phyloP scores from a whole-genome alignment of 345 rosid genomes.

The Boechera retrofracta region DNA sequence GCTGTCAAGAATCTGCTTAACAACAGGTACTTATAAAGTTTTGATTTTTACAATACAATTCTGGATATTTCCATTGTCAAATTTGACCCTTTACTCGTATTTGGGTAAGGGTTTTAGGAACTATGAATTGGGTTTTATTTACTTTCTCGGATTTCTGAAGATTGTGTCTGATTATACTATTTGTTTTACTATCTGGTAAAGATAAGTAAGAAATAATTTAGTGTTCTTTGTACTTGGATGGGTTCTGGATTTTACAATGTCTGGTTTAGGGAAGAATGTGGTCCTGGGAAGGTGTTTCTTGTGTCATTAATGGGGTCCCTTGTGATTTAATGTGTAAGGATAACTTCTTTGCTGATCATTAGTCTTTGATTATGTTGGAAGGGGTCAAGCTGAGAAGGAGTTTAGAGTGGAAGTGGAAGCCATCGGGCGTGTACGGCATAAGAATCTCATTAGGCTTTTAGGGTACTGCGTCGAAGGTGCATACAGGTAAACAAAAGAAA shows the following conservation, averaged over 20 bases:
- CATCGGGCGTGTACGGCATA: conserved; percentile 93
- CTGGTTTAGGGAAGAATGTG: conserved; percentile 21
- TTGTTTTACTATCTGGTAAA: background rate
- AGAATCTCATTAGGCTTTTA: conserved; percentile 86
- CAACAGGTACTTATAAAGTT: conserved; percentile 61
- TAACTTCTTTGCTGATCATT: background rate
- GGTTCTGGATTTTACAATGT: background rate
- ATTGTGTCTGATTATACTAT: background rate
- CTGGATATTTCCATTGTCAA: background rate
- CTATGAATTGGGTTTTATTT: background rate
- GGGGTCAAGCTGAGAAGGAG: conserved; percentile 99
- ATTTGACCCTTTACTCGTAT: background rate
- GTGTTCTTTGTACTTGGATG: conserved; percentile 1
- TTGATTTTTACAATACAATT: background rate
- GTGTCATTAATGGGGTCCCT: conserved; percentile 23
- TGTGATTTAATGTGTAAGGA: background rate
- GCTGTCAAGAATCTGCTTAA: conserved; percentile 93
- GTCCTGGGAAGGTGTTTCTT: conserved; percentile 28
- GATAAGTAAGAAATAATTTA: background rate
- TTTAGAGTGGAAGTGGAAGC: conserved; percentile 95
- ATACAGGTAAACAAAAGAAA: conserved; percentile 58
- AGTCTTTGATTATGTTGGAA: conserved; percentile 34
- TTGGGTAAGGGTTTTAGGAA: conserved; percentile 14
- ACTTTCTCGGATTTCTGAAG: background rate
- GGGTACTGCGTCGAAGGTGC: conserved; percentile 98